Percentiles rank a stretch among this genome's conserved stretches.
phyloP scores from a whole-genome alignment of 164 flowering plant genomes.

The Malania oleifera region DNA sequence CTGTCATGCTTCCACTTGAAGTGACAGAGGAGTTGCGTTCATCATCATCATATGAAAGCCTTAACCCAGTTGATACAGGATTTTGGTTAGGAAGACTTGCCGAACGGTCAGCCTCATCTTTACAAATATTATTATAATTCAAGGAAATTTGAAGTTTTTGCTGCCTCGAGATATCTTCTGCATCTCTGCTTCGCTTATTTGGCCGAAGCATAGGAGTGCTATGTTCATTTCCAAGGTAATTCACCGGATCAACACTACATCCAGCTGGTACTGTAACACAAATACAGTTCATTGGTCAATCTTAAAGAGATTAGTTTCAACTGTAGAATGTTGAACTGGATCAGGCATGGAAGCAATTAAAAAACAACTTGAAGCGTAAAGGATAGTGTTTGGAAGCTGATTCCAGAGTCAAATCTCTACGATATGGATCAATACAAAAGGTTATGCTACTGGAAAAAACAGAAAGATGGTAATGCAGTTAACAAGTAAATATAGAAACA shows the following conservation, averaged over 20 bases:
- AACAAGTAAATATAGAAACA: too few relatives aligned
- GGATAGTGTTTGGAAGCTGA: too few relatives aligned
- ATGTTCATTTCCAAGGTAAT: constrained; percentile 5
- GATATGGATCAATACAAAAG: too few relatives aligned
- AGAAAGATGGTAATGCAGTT: too few relatives aligned
- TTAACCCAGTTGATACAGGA: constrained; percentile 1
- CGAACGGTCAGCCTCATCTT: constrained; percentile 1
- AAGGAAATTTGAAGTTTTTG: background rate
- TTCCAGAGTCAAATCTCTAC: too few relatives aligned
- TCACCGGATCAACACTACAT: background rate
- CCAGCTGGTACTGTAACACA: constrained; percentile 3
- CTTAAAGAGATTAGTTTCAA: background rate
- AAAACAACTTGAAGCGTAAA: too few relatives aligned
- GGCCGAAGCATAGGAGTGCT: background rate
- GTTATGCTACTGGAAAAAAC: too few relatives aligned
- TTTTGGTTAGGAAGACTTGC: background rate
- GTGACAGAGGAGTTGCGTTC: background rate
- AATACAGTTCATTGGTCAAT: background rate
- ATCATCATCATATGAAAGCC: constrained; percentile 3
- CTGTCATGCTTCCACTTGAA: background rate
- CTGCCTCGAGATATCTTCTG: background rate
- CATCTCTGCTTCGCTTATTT: constrained; percentile 1
- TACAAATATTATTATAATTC: background rate
- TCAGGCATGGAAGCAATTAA: background rate
- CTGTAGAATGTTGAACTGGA: background rate